phyloP scores from a whole-genome alignment of 176 grass and related monocot genomes.

The Typha latifolia region DNA sequence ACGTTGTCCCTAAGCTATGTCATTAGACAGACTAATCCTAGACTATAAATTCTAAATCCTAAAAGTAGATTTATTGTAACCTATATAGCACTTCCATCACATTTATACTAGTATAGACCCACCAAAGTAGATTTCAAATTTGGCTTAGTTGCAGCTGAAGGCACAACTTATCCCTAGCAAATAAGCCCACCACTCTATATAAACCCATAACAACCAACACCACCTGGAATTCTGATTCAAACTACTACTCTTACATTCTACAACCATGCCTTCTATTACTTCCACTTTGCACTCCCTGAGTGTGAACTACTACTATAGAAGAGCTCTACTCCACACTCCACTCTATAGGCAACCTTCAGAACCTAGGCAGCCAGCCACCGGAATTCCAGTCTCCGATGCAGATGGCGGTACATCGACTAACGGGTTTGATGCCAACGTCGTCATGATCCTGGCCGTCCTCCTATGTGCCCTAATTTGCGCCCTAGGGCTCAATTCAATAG shows the following conservation, averaged over 20 bases:
- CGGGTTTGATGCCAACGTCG: slow-evolving; percentile 60
- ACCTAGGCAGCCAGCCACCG: slow-evolving; percentile 22
- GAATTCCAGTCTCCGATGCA: background rate
- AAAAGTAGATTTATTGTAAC: no score
- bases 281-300: slow-evolving; percentile 15
- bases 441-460: slow-evolving; percentile 78
- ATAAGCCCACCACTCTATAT: slow-evolving; percentile 7
- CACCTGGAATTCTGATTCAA: background rate
- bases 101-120: background rate
- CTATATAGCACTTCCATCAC: no score
- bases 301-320: slow-evolving; percentile 41
- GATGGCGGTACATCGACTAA: slow-evolving; percentile 7
- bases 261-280: slow-evolving; percentile 29
- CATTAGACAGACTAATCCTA: background rate
- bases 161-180: background rate
- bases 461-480: slow-evolving; percentile 69
- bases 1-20: background rate
- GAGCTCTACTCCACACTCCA: slow-evolving; percentile 50
- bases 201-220: background rate
- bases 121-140: slow-evolving; percentile 11
- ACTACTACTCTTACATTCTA: background rate
- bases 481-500: slow-evolving; percentile 67
- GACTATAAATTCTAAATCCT: background rate
- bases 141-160: slow-evolving; percentile 8
- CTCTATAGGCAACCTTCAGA: slow-evolving; percentile 37